Base-by-base conservation (phyloP, 176 grass and related monocot genomes). In the Eragrostis curvula region DNA sequence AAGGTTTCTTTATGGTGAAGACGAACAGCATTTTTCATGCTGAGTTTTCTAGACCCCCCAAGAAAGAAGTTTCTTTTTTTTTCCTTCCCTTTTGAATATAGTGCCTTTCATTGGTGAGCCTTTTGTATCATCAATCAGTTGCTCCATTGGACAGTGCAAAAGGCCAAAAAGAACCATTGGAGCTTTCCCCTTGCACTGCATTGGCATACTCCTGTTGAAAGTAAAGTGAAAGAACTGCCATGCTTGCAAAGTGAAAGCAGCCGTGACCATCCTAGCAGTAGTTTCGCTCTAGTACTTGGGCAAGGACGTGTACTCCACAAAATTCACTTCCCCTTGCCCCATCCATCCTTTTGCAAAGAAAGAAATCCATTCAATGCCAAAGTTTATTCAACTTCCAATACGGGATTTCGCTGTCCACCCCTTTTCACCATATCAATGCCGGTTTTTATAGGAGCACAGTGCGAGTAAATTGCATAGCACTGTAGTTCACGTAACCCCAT, bases 241-340 rank as follows among this genome's bases (percentile, higher is more conserved):
- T 58, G 48, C 18, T 30, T 70, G 81, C 70, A 65, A 81, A 85
- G 36, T 39, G 11, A 81, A 85, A 85, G 82, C 5, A 27, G 44
- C 66, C 60, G 79, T 79, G 59, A 16, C 57, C 44, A 30, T 3
- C 2, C 21, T 25, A 23, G 16, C 8, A 7, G 61, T 60, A 14
- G 58, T 80, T 74, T 75, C 70, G 20, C 28, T 16, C 64, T 14
- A 21, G 20, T 23, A 28, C 77, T 48, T 20, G 65, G 65, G 8
- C 72, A 27, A 72, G 83, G 78, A 73, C 78, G 66, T 86, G 83
- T 89, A 81, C 77, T 85, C 71, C 77, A 89, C 55, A 62, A 63
- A 23, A 17, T 70, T 60, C 57, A 44, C 29, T 76, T 76, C 2
- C 46, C 18, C 29, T 76, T 76, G 5, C 46, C 18, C 59, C 58